A percentile compares a stretch with the other conserved stretches of the same genome.
phyloP scores from a whole-genome alignment of 1,284 basidiomycete genomes.

The Leccinum angustisporum region DNA sequence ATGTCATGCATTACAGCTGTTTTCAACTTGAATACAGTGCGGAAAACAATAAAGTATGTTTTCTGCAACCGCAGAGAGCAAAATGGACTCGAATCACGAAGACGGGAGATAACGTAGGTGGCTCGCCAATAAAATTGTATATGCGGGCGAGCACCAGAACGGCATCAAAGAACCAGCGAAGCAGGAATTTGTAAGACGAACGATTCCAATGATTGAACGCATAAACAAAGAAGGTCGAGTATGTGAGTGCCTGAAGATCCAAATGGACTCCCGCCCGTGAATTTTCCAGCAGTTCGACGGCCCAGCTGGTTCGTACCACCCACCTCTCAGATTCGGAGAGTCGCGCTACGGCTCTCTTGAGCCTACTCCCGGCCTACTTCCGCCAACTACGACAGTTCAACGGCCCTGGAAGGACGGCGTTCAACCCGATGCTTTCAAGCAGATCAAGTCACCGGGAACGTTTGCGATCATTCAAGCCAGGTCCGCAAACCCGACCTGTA shows the following conservation, averaged over 20 bases:
- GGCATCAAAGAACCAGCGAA: background rate
- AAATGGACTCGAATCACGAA: background rate
- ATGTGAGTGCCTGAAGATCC: too few species aligned
- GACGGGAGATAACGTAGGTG: background rate
- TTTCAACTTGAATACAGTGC: too few species aligned
- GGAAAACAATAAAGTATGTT: background rate
- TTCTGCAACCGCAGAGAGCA: background rate
- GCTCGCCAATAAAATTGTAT: background rate
- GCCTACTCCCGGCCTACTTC: too few species aligned
- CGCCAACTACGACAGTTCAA: too few species aligned
- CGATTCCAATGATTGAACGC: background rate
- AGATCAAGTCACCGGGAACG: background rate
- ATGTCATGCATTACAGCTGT: too few species aligned
- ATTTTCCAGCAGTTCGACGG: too few species aligned
- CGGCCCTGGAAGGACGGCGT: too few species aligned
- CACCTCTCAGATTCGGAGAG: too few species aligned
- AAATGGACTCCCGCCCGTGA: background rate
- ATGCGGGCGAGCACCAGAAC: background rate
- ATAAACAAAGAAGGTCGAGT: background rate
- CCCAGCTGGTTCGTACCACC: too few species aligned
- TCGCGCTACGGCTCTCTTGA: too few species aligned
- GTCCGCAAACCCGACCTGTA: too few species aligned
- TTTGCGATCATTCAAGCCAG: background rate
- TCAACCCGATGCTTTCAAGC: too few species aligned
- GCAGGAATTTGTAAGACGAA: background rate